Base-by-base conservation (phyloP, 164 flowering plant species). In the Magnolia officinalis region DNA sequence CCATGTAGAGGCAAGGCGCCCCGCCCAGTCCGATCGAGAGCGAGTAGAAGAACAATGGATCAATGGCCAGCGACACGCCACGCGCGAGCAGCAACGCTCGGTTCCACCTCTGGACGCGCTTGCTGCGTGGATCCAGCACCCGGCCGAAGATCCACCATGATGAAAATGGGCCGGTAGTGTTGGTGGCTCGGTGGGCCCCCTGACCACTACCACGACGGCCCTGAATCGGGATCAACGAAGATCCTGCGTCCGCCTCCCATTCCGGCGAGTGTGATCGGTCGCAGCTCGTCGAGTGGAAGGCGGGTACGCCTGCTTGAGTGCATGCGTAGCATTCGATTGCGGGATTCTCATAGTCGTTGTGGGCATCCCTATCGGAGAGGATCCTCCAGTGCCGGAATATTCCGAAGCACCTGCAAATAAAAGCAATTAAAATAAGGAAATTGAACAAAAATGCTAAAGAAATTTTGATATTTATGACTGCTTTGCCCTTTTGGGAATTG, bases 221-320 rank as follows among this genome's bases (percentile, higher is more conserved):
- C 19, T 80, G 82, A 65, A 89, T 90, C 31, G 98, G 98, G 77
- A 87, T 75, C 7, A 94, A 77, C 8, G 90, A 92, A 13, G 99
- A 89, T 8, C 99, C 99, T 49, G 99, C 98, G 29, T 85, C 84
- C 55, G 98, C 96, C 76, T 89, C 94, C 99, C 99, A 96, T 70
- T 91, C 85, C 18, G 95, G 95, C 45, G 86, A 86, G 89, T 87
- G 77, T 66, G 88, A 88, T 0, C 68, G 83, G 89, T 91, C 97
- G 83, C 98, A 96, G 84, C 91, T 92, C 64, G 97, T 94, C 71
- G 99, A 96, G 88, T 96, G 99, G 85, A 96, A 96, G 10, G 81
- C 94, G 0, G 99, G 99, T 1, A 87, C 90, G 14, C 95, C 97
- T 1, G 86, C 91, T 63, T 91, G 97, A 0, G 99, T 96, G 83